Percentiles rank a stretch among this genome's conserved stretches.
These are phyloP conservation scores for Mortierella sp. DNA, from an alignment of 371 early-diverging fungal genomes.

Conservation along the genomic window DNA sequence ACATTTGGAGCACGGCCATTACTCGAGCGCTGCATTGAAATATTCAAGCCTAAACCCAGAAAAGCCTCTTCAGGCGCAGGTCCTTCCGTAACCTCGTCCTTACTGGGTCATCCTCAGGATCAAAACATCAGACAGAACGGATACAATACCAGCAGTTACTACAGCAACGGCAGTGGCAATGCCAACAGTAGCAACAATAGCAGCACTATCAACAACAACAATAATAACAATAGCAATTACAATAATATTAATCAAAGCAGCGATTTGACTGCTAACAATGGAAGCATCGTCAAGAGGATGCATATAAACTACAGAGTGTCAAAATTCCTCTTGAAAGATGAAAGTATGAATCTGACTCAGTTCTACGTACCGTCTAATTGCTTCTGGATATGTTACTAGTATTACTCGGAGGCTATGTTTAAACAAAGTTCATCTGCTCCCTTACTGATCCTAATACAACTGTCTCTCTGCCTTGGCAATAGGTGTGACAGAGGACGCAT, in stretches of 20 bases:
- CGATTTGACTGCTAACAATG: neutral
- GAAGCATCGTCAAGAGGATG: neutral
- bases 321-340: neutral
- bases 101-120: conserved; percentile 20
- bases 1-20: conserved; percentile 49
- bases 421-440: neutral
- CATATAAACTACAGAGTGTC: conserved; percentile 9
- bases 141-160: conserved; percentile 1
- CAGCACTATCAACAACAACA: conserved; percentile 2
- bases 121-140: conserved; percentile 15
- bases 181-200: neutral
- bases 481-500: conserved; percentile 29
- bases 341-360: neutral
- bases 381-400: neutral
- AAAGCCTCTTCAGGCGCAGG: neutral
- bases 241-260: neutral
- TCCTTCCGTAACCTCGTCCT: conserved; percentile 13
- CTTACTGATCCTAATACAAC: neutral
- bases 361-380: neutral
- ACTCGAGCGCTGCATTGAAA: conserved; percentile 20
- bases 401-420: neutral
- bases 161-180: neutral
- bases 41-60: conserved; percentile 2
- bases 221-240: neutral
- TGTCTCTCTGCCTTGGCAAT: conserved; percentile 13